These are phyloP conservation scores for Ophiobolus disseminans DNA, from an alignment of 2,329 filamentous ascomycete genomes.

Conservation along the genomic window DNA sequence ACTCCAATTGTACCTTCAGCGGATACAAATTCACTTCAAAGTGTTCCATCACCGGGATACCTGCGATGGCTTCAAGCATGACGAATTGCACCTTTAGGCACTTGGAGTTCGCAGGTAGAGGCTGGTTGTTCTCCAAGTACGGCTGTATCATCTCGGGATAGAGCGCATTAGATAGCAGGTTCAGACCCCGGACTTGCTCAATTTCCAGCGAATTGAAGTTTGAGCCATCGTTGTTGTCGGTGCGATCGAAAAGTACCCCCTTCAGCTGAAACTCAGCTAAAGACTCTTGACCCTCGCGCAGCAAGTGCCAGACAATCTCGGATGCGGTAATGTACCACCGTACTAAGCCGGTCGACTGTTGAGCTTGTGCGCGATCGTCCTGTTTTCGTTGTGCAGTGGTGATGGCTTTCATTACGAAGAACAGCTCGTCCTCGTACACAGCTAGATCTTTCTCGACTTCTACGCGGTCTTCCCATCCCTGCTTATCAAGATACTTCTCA, in stretches of 20 bases:
- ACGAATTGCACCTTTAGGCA: conserved; percentile 97
- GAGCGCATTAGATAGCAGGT: conserved; percentile 85
- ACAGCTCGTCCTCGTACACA: conserved; percentile 92
- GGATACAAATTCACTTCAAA: conserved; percentile 96
- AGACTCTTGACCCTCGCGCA: conserved; percentile 84
- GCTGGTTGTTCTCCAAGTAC: conserved; percentile 72
- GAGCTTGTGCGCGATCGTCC: conserved; percentile 67
- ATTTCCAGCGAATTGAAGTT: conserved; percentile 93
- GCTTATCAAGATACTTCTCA: conserved; percentile 81
- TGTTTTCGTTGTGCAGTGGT: conserved; percentile 91
- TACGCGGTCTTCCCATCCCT: conserved; percentile 90
- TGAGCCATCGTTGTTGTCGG: conserved; percentile 95
- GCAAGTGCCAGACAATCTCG: conserved; percentile 96
- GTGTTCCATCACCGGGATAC: conserved; percentile 95
- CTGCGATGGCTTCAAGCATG: conserved; percentile 97
- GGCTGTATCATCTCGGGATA: conserved; percentile 97
- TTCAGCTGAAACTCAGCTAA: conserved; percentile 92
- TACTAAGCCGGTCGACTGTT: conserved; percentile 78
- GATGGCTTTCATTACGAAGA: conserved; percentile 99
- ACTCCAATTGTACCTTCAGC: conserved; percentile 90
- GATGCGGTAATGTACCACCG: conserved; percentile 93
- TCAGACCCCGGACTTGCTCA: conserved; percentile 85
- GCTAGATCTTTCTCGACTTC: conserved; percentile 88
- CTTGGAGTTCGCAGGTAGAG: conserved; percentile 67
- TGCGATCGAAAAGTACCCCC: conserved; percentile 90